phyloP scores from a whole-genome alignment of 225 moss, liverwort and hornwort species.

The Physcomitrium patens region DNA sequence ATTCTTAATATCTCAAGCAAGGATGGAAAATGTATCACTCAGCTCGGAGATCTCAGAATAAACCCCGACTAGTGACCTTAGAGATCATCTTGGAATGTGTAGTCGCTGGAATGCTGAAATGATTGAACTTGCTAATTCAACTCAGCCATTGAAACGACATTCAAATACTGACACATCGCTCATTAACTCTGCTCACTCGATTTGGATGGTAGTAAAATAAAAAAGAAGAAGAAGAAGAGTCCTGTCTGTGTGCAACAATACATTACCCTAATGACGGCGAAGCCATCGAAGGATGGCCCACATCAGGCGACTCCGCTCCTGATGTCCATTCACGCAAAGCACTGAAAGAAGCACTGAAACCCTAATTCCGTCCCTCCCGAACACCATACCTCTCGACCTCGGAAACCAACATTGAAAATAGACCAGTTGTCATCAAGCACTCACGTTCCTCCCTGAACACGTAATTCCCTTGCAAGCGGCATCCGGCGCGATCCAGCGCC shows the following conservation, averaged over 20 bases:
- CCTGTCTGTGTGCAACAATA: too few species aligned
- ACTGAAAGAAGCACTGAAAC: neutral
- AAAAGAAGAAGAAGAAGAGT: too few species aligned
- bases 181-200: neutral
- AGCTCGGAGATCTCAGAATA: neutral
- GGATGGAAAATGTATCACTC: neutral
- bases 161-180: neutral
- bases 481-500: slow-evolving; percentile 52
- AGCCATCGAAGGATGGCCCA: neutral
- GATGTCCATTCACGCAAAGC: neutral
- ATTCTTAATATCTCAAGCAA: neutral
- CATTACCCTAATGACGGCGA: neutral
- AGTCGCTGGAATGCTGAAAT: neutral
- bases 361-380: neutral
- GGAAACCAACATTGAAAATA: neutral
- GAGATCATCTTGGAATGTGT: neutral
- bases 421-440: neutral
- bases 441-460: slow-evolving; percentile 40
- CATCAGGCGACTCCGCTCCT: neutral
- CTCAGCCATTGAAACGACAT: neutral
- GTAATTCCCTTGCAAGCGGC: slow-evolving; percentile 44
- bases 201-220: too few species aligned
- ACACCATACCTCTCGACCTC: neutral
- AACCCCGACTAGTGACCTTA: neutral
- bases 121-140: neutral